A percentile compares a stretch with the other conserved stretches of the same genome.
phyloP scores from a whole-genome alignment of 2,329 filamentous ascomycete species.

The Sordariomycetes sp. region DNA sequence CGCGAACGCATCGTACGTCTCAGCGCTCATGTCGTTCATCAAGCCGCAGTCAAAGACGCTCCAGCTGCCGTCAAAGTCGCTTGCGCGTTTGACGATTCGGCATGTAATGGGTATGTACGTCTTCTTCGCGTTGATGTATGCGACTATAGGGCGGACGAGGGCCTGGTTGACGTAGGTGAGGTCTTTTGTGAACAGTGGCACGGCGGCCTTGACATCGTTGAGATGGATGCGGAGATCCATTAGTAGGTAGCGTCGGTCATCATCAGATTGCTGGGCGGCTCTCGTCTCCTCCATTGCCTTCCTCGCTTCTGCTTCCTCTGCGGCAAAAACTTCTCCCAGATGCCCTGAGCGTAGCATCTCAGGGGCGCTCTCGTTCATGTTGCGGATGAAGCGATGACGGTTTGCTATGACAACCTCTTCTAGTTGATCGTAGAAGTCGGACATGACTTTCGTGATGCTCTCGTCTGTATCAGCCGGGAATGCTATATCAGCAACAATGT shows the following conservation, averaged over 20 bases:
- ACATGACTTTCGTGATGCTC: conserved; percentile 86
- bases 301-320: conserved; percentile 7
- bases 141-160: conserved; percentile 88
- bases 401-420: conserved; percentile 85
- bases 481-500: conserved; percentile 93
- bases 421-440: conserved; percentile 93
- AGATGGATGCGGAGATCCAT: conserved; percentile 94
- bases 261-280: conserved; percentile 19
- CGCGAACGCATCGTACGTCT: conserved; percentile 92
- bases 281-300: conserved; percentile 4
- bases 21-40: conserved; percentile 86
- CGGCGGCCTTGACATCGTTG: conserved; percentile 86
- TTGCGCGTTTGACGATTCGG: conserved; percentile 79
- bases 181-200: conserved; percentile 85
- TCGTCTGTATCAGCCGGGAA: conserved; percentile 83
- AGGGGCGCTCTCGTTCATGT: conserved; percentile 21
- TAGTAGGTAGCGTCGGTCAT: conserved; percentile 72
- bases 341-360: conserved; percentile 20
- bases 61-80: conserved; percentile 94
- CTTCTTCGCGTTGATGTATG: conserved; percentile 92
- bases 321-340: conserved; percentile 17
- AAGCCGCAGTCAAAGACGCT: conserved; percentile 87
- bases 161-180: conserved; percentile 95
- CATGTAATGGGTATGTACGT: conserved; percentile 95
- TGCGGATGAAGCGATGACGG: conserved; percentile 53